phyloP scores from a whole-genome alignment of 2,329 filamentous ascomycete species.

The Lachnellula suecica region DNA sequence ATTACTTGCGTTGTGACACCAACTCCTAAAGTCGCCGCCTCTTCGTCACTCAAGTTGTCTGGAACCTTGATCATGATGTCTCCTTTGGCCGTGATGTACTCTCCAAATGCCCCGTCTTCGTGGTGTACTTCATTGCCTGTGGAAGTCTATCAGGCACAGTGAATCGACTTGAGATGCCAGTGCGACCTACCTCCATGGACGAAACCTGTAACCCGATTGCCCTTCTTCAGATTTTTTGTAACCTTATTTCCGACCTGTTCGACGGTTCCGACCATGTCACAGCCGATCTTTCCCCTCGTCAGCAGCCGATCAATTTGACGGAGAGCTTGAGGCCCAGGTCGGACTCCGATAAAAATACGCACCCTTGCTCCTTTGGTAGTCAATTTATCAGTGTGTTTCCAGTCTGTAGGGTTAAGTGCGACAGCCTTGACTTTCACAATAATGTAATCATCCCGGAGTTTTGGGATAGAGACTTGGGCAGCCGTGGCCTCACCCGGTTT shows the following conservation, averaged over 20 bases:
- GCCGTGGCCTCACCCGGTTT: slow-evolving; percentile 21
- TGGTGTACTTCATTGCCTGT: slow-evolving; percentile 34
- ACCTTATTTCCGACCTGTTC: slow-evolving; percentile 44
- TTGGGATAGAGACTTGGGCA: slow-evolving; percentile 25
- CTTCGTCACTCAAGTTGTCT: slow-evolving; percentile 43
- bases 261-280: slow-evolving; percentile 47
- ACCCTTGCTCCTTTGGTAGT: slow-evolving; percentile 19
- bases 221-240: slow-evolving; percentile 42
- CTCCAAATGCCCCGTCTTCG: slow-evolving; percentile 41
- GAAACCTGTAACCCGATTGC: slow-evolving; percentile 46
- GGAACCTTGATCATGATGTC: slow-evolving; percentile 45
- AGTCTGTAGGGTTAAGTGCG: slow-evolving; percentile 33
- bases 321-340: background rate
- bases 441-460: slow-evolving; percentile 33
- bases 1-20: slow-evolving; percentile 23
- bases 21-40: slow-evolving; percentile 39
- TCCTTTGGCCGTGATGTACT: slow-evolving; percentile 33
- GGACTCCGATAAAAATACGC: slow-evolving; percentile 1
- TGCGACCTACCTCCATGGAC: slow-evolving; percentile 33
- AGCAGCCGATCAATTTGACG: background rate
- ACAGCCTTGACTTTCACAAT: slow-evolving; percentile 30
- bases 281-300: slow-evolving; percentile 33
- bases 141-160: background rate
- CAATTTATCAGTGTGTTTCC: slow-evolving; percentile 30
- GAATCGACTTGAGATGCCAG: background rate